phyloP scores from a whole-genome alignment of 2,329 filamentous ascomycete species.

The Xylariales sp. region DNA sequence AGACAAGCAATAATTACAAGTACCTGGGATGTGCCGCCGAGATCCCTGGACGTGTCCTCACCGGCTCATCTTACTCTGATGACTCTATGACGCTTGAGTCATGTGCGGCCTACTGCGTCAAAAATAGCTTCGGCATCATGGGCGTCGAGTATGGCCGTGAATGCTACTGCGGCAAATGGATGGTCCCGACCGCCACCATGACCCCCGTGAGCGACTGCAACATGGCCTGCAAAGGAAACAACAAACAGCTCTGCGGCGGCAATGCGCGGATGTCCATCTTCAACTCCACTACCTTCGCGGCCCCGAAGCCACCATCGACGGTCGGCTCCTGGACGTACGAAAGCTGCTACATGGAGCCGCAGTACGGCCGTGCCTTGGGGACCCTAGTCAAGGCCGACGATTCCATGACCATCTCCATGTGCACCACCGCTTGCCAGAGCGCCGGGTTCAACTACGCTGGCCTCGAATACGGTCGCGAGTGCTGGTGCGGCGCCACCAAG shows the following conservation, averaged over 20 bases:
- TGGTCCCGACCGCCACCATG: neutral
- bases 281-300: constrained; percentile 12
- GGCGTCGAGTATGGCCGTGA: constrained; percentile 17
- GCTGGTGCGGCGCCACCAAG: constrained; percentile 24
- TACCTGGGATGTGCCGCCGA: constrained; percentile 16
- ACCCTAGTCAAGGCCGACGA: constrained; percentile 12
- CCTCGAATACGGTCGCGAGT: constrained; percentile 31
- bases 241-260: constrained; percentile 19
- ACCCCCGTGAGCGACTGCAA: constrained; percentile 1
- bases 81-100: constrained; percentile 16
- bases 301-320: constrained; percentile 10
- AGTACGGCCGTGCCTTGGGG: constrained; percentile 1
- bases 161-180: constrained; percentile 15
- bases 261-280: constrained; percentile 15
- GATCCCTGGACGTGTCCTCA: constrained; percentile 14
- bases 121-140: constrained; percentile 12
- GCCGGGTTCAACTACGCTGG: constrained; percentile 32
- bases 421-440: constrained; percentile 22
- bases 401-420: constrained; percentile 33
- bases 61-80: constrained; percentile 11
- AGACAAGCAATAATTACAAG: constrained; percentile 6
- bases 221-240: constrained; percentile 14
- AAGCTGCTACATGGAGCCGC: constrained; percentile 10
- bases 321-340: constrained; percentile 12
- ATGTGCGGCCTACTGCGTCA: constrained; percentile 15